Evolutionary conservation across 169 alveolate species (phyloP), one percentile per base, ranked within the genome.

Genomic region (Eimeria falciformis): DNA sequence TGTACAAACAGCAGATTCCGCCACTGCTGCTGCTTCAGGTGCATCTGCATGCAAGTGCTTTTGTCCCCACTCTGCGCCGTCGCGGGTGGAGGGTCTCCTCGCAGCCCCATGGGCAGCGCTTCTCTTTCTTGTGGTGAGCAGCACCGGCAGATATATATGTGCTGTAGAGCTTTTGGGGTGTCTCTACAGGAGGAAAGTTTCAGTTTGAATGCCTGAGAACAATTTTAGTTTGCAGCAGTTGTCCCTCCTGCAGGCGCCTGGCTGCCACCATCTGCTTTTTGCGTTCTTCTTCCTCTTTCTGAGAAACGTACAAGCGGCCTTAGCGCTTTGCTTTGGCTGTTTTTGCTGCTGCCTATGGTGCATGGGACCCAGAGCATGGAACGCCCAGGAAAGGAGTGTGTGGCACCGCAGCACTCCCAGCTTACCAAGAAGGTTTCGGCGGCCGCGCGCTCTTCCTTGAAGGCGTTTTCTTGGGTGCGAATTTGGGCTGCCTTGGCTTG

Each of bases 261-360:
- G 87, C 87, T 23, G 87, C 87, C 6, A 68, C 87, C 12, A 45
- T 25, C 14, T 47, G 11, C 46, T 55, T 47, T 68, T 29, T 77
- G 45, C 69, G 69, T 68, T 33, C 69, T 17, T 45, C 23, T 47
- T 77, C 87, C 17, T 47, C 68, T 5, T 50, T 68, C 87, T 77
- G 71, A 46, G 12, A 25, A 9, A 18, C 29, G 55, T 17, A 37
- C 18, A 17, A 40, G 12, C n/a, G 21, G 65, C 65, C 65, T 53
- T 53, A 53, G n/a, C 65, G 17, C 3, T 53, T 6, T 53, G 65
- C 65, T n/a, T 2, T 53, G 53, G 82, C 82, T 12, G 82, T 3
- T 27, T 18, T 11, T 71, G 11, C 40, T 17, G 21, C 33, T 14
- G 82, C 56, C 56, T 71, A 2, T 33, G 40, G 40, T 33, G 40